A percentile compares a stretch with the other conserved stretches of the same genome.
These are phyloP conservation scores for Fusarium xylarioides DNA, from an alignment of 2,329 filamentous ascomycete genomes.

Conservation along the genomic window DNA sequence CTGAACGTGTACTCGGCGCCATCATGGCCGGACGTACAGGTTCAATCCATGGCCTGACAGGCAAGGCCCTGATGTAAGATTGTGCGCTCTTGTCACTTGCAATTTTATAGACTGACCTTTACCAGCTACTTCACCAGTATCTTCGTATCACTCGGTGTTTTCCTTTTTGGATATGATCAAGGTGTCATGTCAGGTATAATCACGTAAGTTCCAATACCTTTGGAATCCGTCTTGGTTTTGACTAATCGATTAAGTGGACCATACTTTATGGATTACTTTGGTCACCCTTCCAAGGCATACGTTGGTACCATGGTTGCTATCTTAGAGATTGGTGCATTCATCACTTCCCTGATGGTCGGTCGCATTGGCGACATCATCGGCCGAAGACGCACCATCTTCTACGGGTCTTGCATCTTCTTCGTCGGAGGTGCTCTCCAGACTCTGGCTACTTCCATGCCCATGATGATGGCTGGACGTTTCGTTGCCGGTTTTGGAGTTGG, in stretches of 20 bases:
- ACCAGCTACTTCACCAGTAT: slow-evolving; percentile 92
- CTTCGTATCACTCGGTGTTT: slow-evolving; percentile 86
- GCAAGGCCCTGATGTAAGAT: slow-evolving; percentile 88
- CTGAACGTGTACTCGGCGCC: slow-evolving; percentile 76
- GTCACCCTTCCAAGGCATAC: slow-evolving; percentile 85
- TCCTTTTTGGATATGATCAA: slow-evolving; percentile 90
- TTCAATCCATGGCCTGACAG: slow-evolving; percentile 90
- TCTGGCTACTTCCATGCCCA: slow-evolving; percentile 81
- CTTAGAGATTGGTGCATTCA: slow-evolving; percentile 90
- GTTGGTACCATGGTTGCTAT: slow-evolving; percentile 99
- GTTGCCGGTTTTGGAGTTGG: slow-evolving; percentile 88
- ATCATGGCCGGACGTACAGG: slow-evolving; percentile 86
- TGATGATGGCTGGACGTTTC: slow-evolving; percentile 88
- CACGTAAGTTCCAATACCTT: slow-evolving; percentile 58
- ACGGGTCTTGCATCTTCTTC: slow-evolving; percentile 89
- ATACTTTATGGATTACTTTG: slow-evolving; percentile 91
- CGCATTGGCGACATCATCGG: slow-evolving; percentile 92
- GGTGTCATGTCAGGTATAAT: slow-evolving; percentile 84
- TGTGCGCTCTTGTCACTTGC: not conserved
- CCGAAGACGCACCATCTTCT: slow-evolving; percentile 87
- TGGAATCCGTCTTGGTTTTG: not conserved
- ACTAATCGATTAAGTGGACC: slow-evolving; percentile 68
- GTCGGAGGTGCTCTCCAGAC: slow-evolving; percentile 86
- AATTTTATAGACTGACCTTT: slow-evolving; percentile 27
- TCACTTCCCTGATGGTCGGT: slow-evolving; percentile 87